Evolutionary conservation across 192 early-diverging fungal genomes (phyloP), one percentile per base, ranked within the genome.

Genomic region (Linnemannia exigua): DNA sequence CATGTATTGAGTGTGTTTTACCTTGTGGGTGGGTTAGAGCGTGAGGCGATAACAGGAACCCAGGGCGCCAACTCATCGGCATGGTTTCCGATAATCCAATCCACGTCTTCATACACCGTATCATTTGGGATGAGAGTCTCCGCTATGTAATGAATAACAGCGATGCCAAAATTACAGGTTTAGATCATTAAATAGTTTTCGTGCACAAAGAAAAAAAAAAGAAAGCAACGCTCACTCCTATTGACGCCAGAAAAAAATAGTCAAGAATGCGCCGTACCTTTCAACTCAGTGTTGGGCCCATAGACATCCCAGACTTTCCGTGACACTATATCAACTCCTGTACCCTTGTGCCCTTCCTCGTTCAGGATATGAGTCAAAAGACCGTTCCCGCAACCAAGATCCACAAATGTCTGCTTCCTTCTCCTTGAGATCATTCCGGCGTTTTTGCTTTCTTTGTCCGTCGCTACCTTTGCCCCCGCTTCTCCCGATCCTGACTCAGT

Each of bases 51-150:
- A 35, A 96, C 92, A 20, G 96, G 96, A 35, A 96, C 93, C 94
- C 96, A 97, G 28, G 95, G 94, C 17, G 94, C 94, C 38, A 97
- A 88, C 81, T 97, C 96, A 82, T 97, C 96, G 4, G 96, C 94
- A 77, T 97, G 96, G 89, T 97, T 97, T 7, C 95, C 96, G 72
- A 97, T 94, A 28, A 97, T 86, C 95, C 96, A 97, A 74, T 94
- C 91, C 20, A 80, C 88, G 74, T 91, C 88, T 12, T 88, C 87
- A 66, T 90, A 93, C 31, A 58, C 67, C 47, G 74, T 89, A 20
- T 80, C 81, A 17, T 87, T 75, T 12, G 94, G 94, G 22, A 91
- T 85, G 5, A 97, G 52, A 0, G 94, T 93, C 71, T 91, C 80
- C 37, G 90, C 94, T 83, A 88, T 76, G 25, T 33, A 41, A 50